phyloP scores from a whole-genome alignment of 1,284 basidiomycete species.

The Pseudozyma sp. region DNA sequence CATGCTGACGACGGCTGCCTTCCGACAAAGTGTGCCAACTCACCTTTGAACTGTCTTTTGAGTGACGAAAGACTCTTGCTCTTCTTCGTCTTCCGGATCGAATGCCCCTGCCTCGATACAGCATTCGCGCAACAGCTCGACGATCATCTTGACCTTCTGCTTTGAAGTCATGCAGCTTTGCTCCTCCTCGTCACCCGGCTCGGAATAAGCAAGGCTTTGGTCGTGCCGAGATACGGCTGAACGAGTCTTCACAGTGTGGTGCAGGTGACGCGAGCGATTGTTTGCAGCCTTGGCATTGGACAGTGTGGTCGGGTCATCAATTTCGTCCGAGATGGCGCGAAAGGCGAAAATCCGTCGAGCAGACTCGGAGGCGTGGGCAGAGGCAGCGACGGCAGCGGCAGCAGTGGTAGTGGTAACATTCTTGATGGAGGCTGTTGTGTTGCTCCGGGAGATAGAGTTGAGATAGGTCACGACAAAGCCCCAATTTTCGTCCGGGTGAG shows the following conservation, averaged over 20 bases:
- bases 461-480: slow-evolving; percentile 58
- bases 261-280: slow-evolving; percentile 28
- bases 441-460: slow-evolving; percentile 33
- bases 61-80: slow-evolving; percentile 36
- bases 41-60: slow-evolving; percentile 58
- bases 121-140: slow-evolving; percentile 82
- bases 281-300: slow-evolving; percentile 3
- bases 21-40: not conserved
- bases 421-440: slow-evolving; percentile 53
- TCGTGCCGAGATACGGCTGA: not conserved
- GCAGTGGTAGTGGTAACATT: slow-evolving; percentile 39
- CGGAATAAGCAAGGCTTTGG: not conserved
- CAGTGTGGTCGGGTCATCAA: slow-evolving; percentile 9
- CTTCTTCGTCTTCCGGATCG: slow-evolving; percentile 24
- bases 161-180: slow-evolving; percentile 19
- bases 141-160: slow-evolving; percentile 86
- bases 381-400: slow-evolving; percentile 3
- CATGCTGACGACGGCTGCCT: not conserved
- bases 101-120: slow-evolving; percentile 62
- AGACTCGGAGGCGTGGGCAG: slow-evolving; percentile 7
- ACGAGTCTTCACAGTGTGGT: slow-evolving; percentile 22
- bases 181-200: slow-evolving; percentile 14
- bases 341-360: slow-evolving; percentile 51
- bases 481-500: slow-evolving; percentile 62
- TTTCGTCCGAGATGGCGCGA: slow-evolving; percentile 58